Evolutionary conservation across 2,329 filamentous ascomycete genomes (phyloP).

Genomic region (Penicillium janthinellum): DNA sequence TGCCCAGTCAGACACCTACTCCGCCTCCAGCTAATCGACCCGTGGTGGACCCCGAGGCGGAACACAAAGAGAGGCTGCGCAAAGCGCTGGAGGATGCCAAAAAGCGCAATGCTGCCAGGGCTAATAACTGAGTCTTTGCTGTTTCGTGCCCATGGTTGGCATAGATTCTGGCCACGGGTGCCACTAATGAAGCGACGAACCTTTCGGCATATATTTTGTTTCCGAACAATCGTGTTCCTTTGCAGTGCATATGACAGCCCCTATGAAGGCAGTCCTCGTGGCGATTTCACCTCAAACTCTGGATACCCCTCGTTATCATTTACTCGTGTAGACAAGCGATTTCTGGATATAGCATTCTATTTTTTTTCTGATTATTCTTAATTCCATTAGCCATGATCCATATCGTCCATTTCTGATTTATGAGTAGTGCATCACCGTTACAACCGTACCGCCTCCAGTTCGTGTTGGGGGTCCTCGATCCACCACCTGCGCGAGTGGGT

Average conservation of each 20-base stretch:
- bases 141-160: neutral
- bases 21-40: constrained; percentile 8
- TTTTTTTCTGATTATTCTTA: neutral
- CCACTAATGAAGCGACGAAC: constrained; percentile 25
- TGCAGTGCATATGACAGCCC: no score
- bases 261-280: neutral
- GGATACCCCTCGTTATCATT: constrained; percentile 12
- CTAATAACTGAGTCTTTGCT: constrained; percentile 14
- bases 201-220: constrained; percentile 12
- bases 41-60: constrained; percentile 35
- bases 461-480: no score
- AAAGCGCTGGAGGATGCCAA: constrained; percentile 58
- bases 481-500: neutral
- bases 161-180: neutral
- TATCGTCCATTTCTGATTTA: neutral
- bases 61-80: constrained; percentile 52
- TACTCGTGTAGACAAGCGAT: neutral
- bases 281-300: neutral
- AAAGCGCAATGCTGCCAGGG: constrained; percentile 51
- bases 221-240: no score
- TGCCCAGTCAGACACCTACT: constrained; percentile 11
- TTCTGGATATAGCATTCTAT: neutral
- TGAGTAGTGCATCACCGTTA: no score
- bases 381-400: neutral
- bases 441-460: no score